These are phyloP conservation scores for Phycomyces nitens DNA, from an alignment of 192 early-diverging fungal genomes.

Conservation along the genomic window DNA sequence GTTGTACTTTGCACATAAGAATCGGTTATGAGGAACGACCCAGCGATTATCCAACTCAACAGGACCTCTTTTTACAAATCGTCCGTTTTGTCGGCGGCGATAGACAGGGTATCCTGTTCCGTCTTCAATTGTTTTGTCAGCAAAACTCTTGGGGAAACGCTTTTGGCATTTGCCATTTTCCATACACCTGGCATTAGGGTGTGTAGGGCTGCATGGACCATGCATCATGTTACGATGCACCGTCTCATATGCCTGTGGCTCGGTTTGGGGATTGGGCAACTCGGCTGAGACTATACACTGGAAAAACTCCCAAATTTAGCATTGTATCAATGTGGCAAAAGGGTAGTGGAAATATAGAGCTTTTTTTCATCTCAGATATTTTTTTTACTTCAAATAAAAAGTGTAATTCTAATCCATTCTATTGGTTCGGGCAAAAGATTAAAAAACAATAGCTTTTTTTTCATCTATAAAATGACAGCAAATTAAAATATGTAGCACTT, in stretches of 20 bases:
- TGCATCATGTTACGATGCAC: conserved; percentile 1
- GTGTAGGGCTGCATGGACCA: no score
- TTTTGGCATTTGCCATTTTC: conserved; percentile 32
- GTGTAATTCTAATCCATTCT: no score
- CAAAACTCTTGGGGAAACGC: conserved; percentile 16
- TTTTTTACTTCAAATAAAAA: no score
- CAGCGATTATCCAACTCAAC: conserved; percentile 27
- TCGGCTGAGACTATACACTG: conserved; percentile 32
- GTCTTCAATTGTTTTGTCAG: background rate
- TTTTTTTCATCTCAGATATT: no score
- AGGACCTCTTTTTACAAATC: background rate
- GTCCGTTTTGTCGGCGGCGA: conserved; percentile 8
- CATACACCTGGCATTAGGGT: no score
- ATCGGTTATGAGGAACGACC: conserved; percentile 34
- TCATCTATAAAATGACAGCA: no score
- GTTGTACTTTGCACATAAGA: conserved; percentile 33
- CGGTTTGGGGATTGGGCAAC: conserved; percentile 1
- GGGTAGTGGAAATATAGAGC: no score
- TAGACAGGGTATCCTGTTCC: conserved; percentile 31
- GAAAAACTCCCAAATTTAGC: conserved; percentile 32
- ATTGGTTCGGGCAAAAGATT: no score
- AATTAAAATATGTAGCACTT: no score
- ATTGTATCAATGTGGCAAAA: conserved; percentile 32
- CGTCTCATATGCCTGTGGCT: conserved; percentile 13
- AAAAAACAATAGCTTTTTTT: no score